Evolutionary conservation across 345 rosid species (phyloP).

Genomic region (Rhizophora apiculata): DNA sequence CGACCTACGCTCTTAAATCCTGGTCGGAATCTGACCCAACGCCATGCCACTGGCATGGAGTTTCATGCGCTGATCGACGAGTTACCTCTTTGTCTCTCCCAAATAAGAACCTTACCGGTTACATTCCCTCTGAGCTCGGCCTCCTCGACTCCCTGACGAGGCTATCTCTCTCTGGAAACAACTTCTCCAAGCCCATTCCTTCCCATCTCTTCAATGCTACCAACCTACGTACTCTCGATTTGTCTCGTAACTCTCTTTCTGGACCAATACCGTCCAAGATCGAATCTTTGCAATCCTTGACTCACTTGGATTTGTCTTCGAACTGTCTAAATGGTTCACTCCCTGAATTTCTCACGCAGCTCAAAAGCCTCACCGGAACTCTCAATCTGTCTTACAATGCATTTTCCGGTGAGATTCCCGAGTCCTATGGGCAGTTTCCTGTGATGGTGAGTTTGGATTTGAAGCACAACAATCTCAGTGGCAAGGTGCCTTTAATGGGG

Average conservation of each 20-base stretch:
- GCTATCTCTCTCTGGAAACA: conserved; percentile 58
- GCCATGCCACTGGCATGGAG: conserved; percentile 83
- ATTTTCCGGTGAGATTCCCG: conserved; percentile 75
- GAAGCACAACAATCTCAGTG: conserved; percentile 71
- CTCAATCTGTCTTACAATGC: conserved; percentile 68
- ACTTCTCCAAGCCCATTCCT: conserved; percentile 64
- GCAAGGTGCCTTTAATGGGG: conserved; percentile 78
- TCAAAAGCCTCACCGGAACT: conserved; percentile 57
- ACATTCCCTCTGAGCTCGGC: conserved; percentile 89
- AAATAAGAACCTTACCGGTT: conserved; percentile 52
- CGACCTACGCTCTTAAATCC: conserved; percentile 46
- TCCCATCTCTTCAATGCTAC: conserved; percentile 55
- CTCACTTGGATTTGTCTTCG: conserved; percentile 70
- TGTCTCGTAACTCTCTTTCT: conserved; percentile 67
- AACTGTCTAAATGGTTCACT: conserved; percentile 70
- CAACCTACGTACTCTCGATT: conserved; percentile 51
- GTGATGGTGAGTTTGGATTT: conserved; percentile 83
- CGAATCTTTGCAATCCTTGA: conserved; percentile 38
- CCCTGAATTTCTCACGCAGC: conserved; percentile 55
- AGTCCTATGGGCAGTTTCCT: conserved; percentile 62
- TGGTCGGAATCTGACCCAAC: conserved; percentile 75
- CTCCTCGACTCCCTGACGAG: conserved; percentile 58
- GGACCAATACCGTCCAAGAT: conserved; percentile 62
- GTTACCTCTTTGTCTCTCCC: conserved; percentile 67
- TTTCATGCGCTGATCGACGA: conserved; percentile 52